Percentiles rank a stretch among this genome's conserved stretches.
phyloP scores from a whole-genome alignment of 176 grass and related monocot genomes.

The Oryza nivara region DNA sequence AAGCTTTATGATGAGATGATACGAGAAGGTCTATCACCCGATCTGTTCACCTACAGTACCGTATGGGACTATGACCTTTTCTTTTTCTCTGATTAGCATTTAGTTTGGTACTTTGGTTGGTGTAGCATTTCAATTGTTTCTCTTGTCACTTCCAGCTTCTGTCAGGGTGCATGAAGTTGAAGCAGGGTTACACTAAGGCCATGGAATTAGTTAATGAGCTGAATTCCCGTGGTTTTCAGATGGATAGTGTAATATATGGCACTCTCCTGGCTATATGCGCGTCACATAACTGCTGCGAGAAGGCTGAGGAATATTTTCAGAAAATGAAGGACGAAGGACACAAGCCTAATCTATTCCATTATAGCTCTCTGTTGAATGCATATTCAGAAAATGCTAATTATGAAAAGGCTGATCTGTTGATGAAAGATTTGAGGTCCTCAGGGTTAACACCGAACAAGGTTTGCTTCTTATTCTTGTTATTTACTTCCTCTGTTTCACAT shows the following conservation, averaged over 20 bases:
- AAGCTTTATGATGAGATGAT: conserved; percentile 87
- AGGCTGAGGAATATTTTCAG: conserved; percentile 86
- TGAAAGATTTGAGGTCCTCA: conserved; percentile 76
- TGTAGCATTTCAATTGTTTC: conserved; percentile 24
- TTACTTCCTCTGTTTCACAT: not conserved
- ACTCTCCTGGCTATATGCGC: conserved; percentile 85
- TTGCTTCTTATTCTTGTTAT: conserved; percentile 37
- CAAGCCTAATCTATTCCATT: conserved; percentile 89
- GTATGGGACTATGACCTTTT: conserved; percentile 54
- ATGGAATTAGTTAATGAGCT: conserved; percentile 73
- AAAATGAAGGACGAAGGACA: conserved; percentile 91
- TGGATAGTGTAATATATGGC: conserved; percentile 93
- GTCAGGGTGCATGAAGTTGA: conserved; percentile 80
- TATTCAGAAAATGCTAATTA: conserved; percentile 78
- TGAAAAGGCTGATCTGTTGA: conserved; percentile 74
- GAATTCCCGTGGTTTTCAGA: conserved; percentile 59
- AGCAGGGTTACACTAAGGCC: conserved; percentile 75
- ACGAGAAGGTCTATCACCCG: conserved; percentile 70
- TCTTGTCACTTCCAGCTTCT: conserved; percentile 64
- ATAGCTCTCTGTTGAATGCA: conserved; percentile 88
- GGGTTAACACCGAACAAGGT: conserved; percentile 92
- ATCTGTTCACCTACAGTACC: conserved; percentile 90
- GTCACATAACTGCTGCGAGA: conserved; percentile 71
- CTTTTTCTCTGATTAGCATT: not conserved
- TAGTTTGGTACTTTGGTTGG: not conserved